These are phyloP conservation scores for Coniferiporia weirii DNA, from an alignment of 1,284 basidiomycete genomes.

Conservation along the genomic window DNA sequence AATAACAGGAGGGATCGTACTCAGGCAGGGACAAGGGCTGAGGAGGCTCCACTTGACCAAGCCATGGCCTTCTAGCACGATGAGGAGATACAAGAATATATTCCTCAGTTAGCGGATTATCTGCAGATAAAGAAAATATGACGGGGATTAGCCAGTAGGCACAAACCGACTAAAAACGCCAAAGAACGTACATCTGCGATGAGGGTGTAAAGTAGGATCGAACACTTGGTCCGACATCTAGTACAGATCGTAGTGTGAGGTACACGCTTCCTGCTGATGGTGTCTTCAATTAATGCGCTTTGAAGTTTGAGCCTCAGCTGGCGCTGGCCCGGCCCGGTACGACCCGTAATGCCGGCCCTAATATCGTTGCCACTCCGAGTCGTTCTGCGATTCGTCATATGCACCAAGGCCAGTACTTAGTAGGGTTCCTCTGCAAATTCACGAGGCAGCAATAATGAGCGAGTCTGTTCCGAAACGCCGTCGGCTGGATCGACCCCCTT, in stretches of 20 bases:
- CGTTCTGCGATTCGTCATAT: no score
- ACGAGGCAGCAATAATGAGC: not conserved
- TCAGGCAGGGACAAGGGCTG: conserved; percentile 49
- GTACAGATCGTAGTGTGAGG: not conserved
- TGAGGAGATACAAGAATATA: conserved; percentile 84
- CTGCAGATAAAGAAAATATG: conserved; percentile 32
- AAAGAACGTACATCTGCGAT: conserved; percentile 57
- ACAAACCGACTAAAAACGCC: not conserved
- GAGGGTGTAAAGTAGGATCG: conserved; percentile 62
- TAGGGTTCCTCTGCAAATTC: no score
- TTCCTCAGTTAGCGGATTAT: conserved; percentile 75
- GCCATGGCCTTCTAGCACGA: conserved; percentile 78
- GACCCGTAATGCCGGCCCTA: not conserved
- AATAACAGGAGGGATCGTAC: conserved; percentile 81
- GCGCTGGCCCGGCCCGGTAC: not conserved
- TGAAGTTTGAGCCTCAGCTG: no score
- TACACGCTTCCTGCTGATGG: not conserved
- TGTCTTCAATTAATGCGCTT: no score
- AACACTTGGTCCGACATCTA: conserved; percentile 33
- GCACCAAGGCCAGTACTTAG: no score
- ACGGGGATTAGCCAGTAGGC: conserved; percentile 4
- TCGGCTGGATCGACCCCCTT: conserved; percentile 44
- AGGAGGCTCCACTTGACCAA: conserved; percentile 76
- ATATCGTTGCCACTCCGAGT: not conserved
- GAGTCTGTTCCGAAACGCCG: conserved; percentile 38